These are phyloP conservation scores for Effrenium voratum DNA, from an alignment of 73 alveolate genomes.

Conservation along the genomic window DNA sequence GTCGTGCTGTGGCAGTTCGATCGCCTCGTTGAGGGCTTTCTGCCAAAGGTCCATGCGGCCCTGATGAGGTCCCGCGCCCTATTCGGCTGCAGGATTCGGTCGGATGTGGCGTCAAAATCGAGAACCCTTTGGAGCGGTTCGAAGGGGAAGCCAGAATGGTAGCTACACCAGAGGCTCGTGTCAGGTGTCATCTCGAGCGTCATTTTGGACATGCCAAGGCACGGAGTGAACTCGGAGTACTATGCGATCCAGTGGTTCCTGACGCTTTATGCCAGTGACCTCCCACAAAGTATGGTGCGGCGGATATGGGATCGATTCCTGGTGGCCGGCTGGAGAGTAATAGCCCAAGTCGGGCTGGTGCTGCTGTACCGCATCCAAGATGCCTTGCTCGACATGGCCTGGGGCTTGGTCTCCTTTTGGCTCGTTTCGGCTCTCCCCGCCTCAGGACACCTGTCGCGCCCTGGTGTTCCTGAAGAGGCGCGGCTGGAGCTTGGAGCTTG, in stretches of 20 bases:
- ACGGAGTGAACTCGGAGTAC: slow-evolving; percentile 92
- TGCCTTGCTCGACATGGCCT: slow-evolving; percentile 47
- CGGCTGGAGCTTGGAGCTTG: not conserved
- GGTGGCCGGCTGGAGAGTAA: slow-evolving; percentile 94
- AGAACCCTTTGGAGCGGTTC: not conserved
- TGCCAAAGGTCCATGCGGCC: slow-evolving; percentile 94
- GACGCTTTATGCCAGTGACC: slow-evolving; percentile 82
- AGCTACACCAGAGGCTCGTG: not conserved
- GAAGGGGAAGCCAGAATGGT: too few relatives aligned
- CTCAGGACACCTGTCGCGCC: slow-evolving; percentile 90
- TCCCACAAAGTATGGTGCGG: slow-evolving; percentile 80
- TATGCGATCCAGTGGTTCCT: slow-evolving; percentile 92
- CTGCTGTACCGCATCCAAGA: slow-evolving; percentile 86
- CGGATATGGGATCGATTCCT: slow-evolving; percentile 93
- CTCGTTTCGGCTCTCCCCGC: not conserved
- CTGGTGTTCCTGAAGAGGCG: slow-evolving; percentile 76
- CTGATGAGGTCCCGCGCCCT: slow-evolving; percentile 64
- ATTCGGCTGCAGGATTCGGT: too few relatives aligned
- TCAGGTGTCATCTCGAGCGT: not conserved
- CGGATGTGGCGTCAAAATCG: too few relatives aligned
- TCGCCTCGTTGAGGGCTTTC: slow-evolving; percentile 94
- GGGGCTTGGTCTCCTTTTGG: not conserved
- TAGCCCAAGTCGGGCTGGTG: slow-evolving; percentile 75
- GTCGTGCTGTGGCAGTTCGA: slow-evolving; percentile 87
- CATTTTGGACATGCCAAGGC: slow-evolving; percentile 17